Evolutionary conservation across 257 asterid genomes (phyloP).

Genomic region (Nyctanthes arbortristis): DNA sequence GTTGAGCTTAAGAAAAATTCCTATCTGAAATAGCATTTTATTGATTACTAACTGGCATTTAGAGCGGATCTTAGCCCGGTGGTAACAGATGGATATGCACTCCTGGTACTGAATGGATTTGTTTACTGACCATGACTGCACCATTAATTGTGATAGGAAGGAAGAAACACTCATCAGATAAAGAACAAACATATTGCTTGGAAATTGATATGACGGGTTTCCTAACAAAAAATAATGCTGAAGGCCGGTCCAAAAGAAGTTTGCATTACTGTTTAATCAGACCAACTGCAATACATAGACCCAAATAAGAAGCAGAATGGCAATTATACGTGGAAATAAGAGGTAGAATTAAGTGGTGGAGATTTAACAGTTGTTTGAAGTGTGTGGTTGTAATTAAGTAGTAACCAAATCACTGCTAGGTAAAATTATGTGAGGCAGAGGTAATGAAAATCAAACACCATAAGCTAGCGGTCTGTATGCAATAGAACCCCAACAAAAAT

Average conservation of each 20-base stretch:
- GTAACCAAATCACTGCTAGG: too few relatives aligned
- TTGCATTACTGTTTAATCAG: not conserved
- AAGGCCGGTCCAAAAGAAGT: too few relatives aligned
- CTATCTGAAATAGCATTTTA: not conserved
- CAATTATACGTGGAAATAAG: not conserved
- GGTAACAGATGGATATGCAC: not conserved
- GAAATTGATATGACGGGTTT: not conserved
- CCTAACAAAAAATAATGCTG: too few relatives aligned
- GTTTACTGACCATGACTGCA: not conserved
- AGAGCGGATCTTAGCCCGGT: not conserved
- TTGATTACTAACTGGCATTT: not conserved
- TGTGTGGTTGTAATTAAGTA: too few relatives aligned
- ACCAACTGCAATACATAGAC: not conserved
- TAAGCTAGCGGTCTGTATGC: not conserved
- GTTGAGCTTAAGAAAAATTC: not conserved
- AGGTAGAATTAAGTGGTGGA: too few relatives aligned
- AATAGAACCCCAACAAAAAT: not conserved
- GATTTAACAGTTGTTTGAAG: too few relatives aligned
- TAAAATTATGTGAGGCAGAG: too few relatives aligned
- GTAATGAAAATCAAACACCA: too few relatives aligned
- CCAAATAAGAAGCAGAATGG: not conserved
- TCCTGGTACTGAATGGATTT: not conserved
- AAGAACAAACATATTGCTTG: not conserved
- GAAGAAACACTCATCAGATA: too few relatives aligned
- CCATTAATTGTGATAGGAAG: not conserved